Conservation (phyloP, 345 rosid species). For the Gossypium longicalyx region DNA sequence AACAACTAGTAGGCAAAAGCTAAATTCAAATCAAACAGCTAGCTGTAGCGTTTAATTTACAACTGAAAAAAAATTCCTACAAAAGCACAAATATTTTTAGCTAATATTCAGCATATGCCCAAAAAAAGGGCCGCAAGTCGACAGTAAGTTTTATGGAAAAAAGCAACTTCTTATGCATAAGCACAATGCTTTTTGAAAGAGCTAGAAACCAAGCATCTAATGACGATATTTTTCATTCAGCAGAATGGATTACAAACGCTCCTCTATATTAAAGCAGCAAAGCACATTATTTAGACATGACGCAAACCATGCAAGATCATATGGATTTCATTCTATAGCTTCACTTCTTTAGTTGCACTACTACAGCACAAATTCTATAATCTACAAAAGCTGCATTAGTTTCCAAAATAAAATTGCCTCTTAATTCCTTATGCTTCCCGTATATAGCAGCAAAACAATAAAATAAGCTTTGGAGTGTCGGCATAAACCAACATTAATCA, state of each 20-base stretch:
- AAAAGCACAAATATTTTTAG: not conserved
- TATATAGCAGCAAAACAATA: not conserved
- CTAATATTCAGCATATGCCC: not conserved
- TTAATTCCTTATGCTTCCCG: not conserved
- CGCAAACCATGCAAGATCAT: not conserved
- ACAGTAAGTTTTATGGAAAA: not conserved
- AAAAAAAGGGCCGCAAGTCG: not conserved
- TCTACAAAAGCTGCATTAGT: not conserved
- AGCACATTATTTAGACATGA: not conserved
- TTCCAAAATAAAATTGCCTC: not conserved
- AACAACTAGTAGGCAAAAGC: not conserved
- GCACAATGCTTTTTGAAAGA: not conserved
- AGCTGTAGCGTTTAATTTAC: not conserved
- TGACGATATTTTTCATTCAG: not conserved
- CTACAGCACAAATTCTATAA: not conserved
- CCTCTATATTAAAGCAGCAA: constrained; percentile 4
- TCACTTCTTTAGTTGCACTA: not conserved
- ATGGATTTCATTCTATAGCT: not conserved
- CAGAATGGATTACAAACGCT: not conserved
- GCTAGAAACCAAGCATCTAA: not conserved
- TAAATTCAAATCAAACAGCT: not conserved
- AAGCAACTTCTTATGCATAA: not conserved
- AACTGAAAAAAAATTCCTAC: not conserved
- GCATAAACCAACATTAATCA: not conserved
- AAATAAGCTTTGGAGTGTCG: not conserved